Evolutionary conservation across 2,329 filamentous ascomycete genomes (phyloP).

Genomic region (Allantophomopsis cytisporea): DNA sequence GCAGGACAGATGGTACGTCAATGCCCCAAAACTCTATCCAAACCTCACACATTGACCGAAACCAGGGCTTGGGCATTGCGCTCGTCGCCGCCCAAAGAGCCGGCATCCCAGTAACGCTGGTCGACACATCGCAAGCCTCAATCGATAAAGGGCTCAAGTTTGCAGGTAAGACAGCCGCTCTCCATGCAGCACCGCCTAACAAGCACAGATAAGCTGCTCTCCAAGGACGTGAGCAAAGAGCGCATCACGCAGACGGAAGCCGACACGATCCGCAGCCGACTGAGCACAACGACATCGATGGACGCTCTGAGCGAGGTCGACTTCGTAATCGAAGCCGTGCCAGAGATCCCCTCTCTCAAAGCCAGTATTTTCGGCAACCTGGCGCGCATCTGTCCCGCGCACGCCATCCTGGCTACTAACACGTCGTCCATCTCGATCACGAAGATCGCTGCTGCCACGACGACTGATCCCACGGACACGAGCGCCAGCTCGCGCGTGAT

Average conservation of each 20-base stretch:
- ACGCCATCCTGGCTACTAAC: conserved; percentile 91
- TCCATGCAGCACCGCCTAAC: background rate
- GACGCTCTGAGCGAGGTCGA: conserved; percentile 72
- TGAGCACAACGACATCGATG: conserved; percentile 59
- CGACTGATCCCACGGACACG: conserved; percentile 63
- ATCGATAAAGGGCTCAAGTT: conserved; percentile 84
- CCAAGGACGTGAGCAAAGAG: conserved; percentile 83
- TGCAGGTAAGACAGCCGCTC: conserved; percentile 44
- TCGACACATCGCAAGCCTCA: conserved; percentile 74
- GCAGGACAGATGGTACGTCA: conserved; percentile 78
- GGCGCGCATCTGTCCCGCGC: conserved; percentile 66
- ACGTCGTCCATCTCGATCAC: conserved; percentile 99
- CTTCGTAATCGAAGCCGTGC: conserved; percentile 96
- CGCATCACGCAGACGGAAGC: conserved; percentile 74
- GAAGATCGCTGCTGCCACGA: conserved; percentile 80
- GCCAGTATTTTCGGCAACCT: conserved; percentile 75
- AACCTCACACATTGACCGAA: conserved; percentile 10
- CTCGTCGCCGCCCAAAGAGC: conserved; percentile 83
- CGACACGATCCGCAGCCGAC: conserved; percentile 53
- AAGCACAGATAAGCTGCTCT: conserved; percentile 67
- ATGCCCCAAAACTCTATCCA: background rate
- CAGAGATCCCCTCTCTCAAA: conserved; percentile 82
- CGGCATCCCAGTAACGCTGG: conserved; percentile 67
- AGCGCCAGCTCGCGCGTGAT: conserved; percentile 78
- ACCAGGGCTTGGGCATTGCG: conserved; percentile 84